Conservation (phyloP, 176 grass and related monocot genomes). For the Aegilops sharonensis region DNA sequence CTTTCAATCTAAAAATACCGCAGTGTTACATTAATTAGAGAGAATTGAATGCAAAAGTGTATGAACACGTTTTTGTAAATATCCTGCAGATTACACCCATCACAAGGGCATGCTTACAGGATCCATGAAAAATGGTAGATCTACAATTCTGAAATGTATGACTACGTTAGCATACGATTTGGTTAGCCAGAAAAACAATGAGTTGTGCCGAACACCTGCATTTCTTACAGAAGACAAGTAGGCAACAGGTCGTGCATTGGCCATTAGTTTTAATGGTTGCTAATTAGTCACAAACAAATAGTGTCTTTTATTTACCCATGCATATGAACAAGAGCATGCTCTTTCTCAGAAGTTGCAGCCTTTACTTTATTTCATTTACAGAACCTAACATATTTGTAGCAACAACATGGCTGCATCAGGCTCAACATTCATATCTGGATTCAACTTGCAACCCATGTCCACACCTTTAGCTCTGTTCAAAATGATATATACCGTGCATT, state of each 20-base stretch:
- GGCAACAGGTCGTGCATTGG: neutral
- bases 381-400: neutral
- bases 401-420: neutral
- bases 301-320: neutral
- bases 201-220: neutral
- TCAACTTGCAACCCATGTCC: neutral
- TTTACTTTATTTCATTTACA: neutral
- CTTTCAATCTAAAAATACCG: constrained; percentile 2
- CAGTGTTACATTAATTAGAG: neutral
- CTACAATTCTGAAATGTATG: neutral
- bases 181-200: neutral
- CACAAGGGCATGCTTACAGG: neutral
- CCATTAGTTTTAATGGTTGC: neutral
- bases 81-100: neutral
- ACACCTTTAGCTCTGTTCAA: neutral
- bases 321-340: neutral
- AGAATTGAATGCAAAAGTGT: neutral
- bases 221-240: neutral
- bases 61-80: neutral
- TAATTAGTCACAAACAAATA: neutral
- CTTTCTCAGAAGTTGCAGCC: constrained; percentile 7
- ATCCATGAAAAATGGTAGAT: neutral
- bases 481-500: neutral
- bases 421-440: neutral
- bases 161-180: neutral